A percentile compares a stretch with the other conserved stretches of the same genome.
Evolutionary conservation across 768 basidiomycete species (phyloP).

Genomic region (Podaxis sp.): DNA sequence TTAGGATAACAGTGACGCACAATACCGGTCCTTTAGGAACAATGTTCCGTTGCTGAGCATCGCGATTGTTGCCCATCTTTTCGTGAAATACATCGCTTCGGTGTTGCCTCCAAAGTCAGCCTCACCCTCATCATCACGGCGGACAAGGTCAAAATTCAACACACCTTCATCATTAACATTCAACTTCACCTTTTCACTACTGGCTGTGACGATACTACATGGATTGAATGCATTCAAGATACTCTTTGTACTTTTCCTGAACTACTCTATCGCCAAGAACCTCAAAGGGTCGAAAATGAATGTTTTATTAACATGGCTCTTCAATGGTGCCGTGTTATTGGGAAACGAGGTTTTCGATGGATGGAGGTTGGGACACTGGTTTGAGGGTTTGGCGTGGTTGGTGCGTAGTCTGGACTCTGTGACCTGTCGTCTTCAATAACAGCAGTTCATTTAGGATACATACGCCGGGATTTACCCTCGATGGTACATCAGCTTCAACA

Average conservation of each 20-base stretch:
- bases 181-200: slow-evolving; percentile 56
- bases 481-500: slow-evolving; percentile 95
- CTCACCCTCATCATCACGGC: background rate
- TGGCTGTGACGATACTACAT: slow-evolving; percentile 74
- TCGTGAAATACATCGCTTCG: slow-evolving; percentile 51
- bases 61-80: slow-evolving; percentile 52
- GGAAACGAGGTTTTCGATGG: slow-evolving; percentile 75
- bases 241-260: slow-evolving; percentile 62
- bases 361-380: slow-evolving; percentile 62
- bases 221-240: slow-evolving; percentile 83
- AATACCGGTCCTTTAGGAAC: slow-evolving; percentile 85
- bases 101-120: slow-evolving; percentile 23
- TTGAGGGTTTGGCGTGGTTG: slow-evolving; percentile 53
- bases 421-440: background rate
- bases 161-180: slow-evolving; percentile 49
- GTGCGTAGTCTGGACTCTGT: slow-evolving; percentile 42
- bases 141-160: slow-evolving; percentile 20
- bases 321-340: slow-evolving; percentile 75
- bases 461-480: slow-evolving; percentile 80
- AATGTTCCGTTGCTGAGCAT: slow-evolving; percentile 67
- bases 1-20: slow-evolving; percentile 90
- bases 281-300: slow-evolving; percentile 42
- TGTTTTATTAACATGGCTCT: slow-evolving; percentile 69
- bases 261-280: slow-evolving; percentile 62
- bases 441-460: slow-evolving; percentile 45